These are phyloP conservation scores for Exophiala dermatitidis DNA, from an alignment of 2,329 filamentous ascomycete species.

Conservation along the genomic window DNA sequence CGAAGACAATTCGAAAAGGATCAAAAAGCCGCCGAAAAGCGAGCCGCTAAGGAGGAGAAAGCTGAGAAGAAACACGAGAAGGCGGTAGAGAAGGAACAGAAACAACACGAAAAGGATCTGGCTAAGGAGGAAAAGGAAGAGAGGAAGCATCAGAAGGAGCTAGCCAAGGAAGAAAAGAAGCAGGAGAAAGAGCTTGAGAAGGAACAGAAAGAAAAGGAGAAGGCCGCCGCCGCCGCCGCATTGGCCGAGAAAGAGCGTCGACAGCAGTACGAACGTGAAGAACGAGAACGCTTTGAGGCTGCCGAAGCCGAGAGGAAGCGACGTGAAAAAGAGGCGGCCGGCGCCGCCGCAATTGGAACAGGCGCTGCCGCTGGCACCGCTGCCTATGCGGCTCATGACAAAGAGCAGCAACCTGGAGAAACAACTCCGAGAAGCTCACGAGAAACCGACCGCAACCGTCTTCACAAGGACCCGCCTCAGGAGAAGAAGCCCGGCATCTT, in stretches of 20 bases:
- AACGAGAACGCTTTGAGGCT: constrained; percentile 7
- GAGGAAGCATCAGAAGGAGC: constrained; percentile 15
- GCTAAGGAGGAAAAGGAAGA: constrained; percentile 19
- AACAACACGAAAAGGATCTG: constrained; percentile 8
- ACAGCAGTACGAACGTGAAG: constrained; percentile 7
- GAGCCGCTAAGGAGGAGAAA: constrained; percentile 14
- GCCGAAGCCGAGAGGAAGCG: constrained; percentile 8
- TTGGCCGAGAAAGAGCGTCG: constrained; percentile 9
- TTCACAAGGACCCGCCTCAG: constrained; percentile 19
- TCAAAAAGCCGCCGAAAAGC: constrained; percentile 18
- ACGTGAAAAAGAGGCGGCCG: constrained; percentile 14
- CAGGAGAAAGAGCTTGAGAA: constrained; percentile 14
- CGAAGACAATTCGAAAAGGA: constrained; percentile 21
- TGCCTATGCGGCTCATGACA: constrained; percentile 14
- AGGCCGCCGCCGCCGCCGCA: not conserved
- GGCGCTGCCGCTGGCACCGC: constrained; percentile 10
- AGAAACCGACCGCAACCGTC: constrained; percentile 14
- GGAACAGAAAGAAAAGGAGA: constrained; percentile 12
- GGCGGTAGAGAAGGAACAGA: constrained; percentile 12
- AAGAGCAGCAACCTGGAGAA: constrained; percentile 4
- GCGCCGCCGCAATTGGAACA: constrained; percentile 8
- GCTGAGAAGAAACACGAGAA: constrained; percentile 16
- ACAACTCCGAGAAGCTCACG: constrained; percentile 8
- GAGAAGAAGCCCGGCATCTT: constrained; percentile 25
- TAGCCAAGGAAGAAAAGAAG: constrained; percentile 13